Evolutionary conservation across 2,329 filamentous ascomycete genomes (phyloP).

Genomic region (Aspergillus terreus): DNA sequence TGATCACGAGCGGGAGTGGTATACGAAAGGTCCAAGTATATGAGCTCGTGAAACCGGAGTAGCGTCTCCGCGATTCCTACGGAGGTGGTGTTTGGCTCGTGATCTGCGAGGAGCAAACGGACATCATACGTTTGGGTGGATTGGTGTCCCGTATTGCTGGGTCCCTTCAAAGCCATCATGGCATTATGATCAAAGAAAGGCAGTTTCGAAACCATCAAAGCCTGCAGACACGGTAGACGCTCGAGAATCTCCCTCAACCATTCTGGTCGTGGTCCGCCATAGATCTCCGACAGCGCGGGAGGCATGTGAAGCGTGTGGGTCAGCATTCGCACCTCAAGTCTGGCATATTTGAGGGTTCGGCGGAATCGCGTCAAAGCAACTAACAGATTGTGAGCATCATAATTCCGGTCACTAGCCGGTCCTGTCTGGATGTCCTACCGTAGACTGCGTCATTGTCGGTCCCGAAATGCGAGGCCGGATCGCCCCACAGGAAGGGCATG

Average conservation of each 20-base stretch:
- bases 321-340: constrained; percentile 50
- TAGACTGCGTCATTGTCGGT: constrained; percentile 59
- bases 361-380: constrained; percentile 59
- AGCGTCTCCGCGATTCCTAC: constrained; percentile 51
- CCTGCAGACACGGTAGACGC: constrained; percentile 56
- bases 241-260: constrained; percentile 60
- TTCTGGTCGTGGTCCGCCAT: constrained; percentile 55
- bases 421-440: constrained; percentile 27
- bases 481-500: constrained; percentile 58
- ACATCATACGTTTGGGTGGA: constrained; percentile 40
- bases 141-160: constrained; percentile 8
- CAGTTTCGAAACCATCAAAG: constrained; percentile 55
- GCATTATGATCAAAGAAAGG: constrained; percentile 61
- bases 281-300: constrained; percentile 58
- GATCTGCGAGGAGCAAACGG: constrained; percentile 54
- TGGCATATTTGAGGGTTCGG: constrained; percentile 52
- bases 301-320: constrained; percentile 62
- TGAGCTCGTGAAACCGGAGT: constrained; percentile 50
- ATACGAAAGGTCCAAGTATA: constrained; percentile 58
- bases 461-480: constrained; percentile 60
- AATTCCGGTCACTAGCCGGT: no score
- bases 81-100: constrained; percentile 57
- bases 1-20: constrained; percentile 49
- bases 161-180: constrained; percentile 47
- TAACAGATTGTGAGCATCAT: constrained; percentile 16